Evolutionary conservation across 441 rosid species (phyloP).

Genomic region (Gossypium armourianum): DNA sequence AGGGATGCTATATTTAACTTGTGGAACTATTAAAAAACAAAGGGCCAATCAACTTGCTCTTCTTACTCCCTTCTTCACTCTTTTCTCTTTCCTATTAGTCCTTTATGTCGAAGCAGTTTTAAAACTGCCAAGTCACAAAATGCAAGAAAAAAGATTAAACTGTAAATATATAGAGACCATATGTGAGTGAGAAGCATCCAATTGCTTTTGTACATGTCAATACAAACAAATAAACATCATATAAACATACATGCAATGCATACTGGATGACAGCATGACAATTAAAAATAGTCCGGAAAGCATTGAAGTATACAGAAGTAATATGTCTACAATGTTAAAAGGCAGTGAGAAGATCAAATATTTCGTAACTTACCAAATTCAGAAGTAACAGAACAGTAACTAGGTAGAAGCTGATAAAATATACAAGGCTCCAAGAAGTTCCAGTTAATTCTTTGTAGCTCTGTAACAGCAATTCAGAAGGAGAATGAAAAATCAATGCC

Average conservation of each 20-base stretch:
- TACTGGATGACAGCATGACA: neutral
- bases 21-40: neutral
- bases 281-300: neutral
- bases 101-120: neutral
- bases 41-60: neutral
- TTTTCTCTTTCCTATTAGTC: neutral
- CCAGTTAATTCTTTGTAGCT: conserved; percentile 76
- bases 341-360: neutral
- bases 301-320: neutral
- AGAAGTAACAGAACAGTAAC: conserved; percentile 64
- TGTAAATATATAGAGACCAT: neutral
- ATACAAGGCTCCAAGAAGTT: conserved; percentile 60
- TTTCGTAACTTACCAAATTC: conserved; percentile 55
- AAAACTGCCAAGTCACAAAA: conserved; percentile 6
- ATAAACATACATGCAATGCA: neutral
- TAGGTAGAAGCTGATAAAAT: conserved; percentile 87
- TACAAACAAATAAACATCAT: neutral
- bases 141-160: neutral
- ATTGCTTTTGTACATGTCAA: neutral
- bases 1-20: neutral
- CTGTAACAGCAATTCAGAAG: conserved; percentile 34
- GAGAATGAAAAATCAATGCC: conserved; percentile 1
- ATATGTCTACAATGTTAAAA: neutral
- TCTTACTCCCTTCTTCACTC: neutral
- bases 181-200: neutral